phyloP scores from a whole-genome alignment of 2,329 filamentous ascomycete species.

The Aureobasidium sp. region DNA sequence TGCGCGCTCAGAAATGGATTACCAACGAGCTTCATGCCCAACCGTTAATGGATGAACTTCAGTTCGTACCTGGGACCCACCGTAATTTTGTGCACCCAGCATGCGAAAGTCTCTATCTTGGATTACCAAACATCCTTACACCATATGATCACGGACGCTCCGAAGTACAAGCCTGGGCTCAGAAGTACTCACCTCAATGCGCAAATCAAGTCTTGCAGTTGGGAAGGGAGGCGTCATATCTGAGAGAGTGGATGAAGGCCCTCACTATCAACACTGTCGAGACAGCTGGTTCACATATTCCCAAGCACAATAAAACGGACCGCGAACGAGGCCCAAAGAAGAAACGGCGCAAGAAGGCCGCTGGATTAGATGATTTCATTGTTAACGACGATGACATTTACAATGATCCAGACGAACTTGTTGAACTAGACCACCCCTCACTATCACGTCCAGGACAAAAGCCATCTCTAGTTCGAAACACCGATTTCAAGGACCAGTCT shows the following conservation, averaged over 20 bases:
- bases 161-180: conserved; percentile 64
- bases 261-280: conserved; percentile 71
- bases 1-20: conserved; percentile 25
- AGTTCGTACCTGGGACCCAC: background rate
- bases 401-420: conserved; percentile 51
- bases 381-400: conserved; percentile 66
- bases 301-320: conserved; percentile 9
- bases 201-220: conserved; percentile 67
- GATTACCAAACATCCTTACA: conserved; percentile 55
- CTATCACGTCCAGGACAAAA: background rate
- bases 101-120: conserved; percentile 49
- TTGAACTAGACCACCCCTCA: conserved; percentile 44
- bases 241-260: conserved; percentile 73
- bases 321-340: conserved; percentile 39
- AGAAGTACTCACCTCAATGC: conserved; percentile 71
- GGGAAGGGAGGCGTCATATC: conserved; percentile 57
- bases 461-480: conserved; percentile 19
- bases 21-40: background rate
- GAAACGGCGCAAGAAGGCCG: conserved; percentile 54
- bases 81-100: conserved; percentile 43
- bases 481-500: conserved; percentile 17
- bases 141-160: conserved; percentile 73
- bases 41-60: background rate
- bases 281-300: conserved; percentile 35
- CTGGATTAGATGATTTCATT: conserved; percentile 72